phyloP scores from a whole-genome alignment of 805 yeast genomes.

The Ogataea parapolymorpha region DNA sequence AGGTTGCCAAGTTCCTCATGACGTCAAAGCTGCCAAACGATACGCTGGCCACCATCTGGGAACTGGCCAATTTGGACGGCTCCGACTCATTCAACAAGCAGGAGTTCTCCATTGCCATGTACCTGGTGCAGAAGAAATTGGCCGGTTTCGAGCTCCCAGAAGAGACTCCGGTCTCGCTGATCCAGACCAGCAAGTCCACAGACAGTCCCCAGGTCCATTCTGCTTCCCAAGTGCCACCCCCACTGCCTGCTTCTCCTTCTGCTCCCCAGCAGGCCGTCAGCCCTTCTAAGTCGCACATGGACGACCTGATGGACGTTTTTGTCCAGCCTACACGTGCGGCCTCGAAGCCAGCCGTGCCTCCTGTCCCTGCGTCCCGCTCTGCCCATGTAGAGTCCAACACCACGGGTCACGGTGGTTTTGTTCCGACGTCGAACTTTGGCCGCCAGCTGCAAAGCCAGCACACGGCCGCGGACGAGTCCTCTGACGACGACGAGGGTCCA shows the following conservation, averaged over 20 bases:
- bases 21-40: conserved; percentile 85
- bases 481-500: conserved; percentile 37
- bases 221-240: conserved; percentile 13
- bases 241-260: conserved; percentile 10
- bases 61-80: conserved; percentile 84
- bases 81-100: conserved; percentile 74
- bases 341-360: conserved; percentile 30
- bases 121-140: conserved; percentile 78
- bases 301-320: conserved; percentile 63
- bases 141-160: conserved; percentile 76
- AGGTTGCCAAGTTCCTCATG: conserved; percentile 84
- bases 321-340: conserved; percentile 27
- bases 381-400: conserved; percentile 7
- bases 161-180: conserved; percentile 64
- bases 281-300: conserved; percentile 42
- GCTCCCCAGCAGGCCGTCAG: conserved; percentile 16
- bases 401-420: conserved; percentile 47
- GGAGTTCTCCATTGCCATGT: conserved; percentile 94
- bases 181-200: conserved; percentile 31
- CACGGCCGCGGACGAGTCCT: conserved; percentile 30
- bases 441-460: conserved; percentile 52
- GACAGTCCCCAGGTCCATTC: conserved; percentile 4
- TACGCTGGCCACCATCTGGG: conserved; percentile 89
- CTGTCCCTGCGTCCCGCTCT: conserved; percentile 32
- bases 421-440: conserved; percentile 85